Evolutionary conservation across 495 filamentous ascomycete species (phyloP).

Genomic region (Friedmanniomyces endolithicus): DNA sequence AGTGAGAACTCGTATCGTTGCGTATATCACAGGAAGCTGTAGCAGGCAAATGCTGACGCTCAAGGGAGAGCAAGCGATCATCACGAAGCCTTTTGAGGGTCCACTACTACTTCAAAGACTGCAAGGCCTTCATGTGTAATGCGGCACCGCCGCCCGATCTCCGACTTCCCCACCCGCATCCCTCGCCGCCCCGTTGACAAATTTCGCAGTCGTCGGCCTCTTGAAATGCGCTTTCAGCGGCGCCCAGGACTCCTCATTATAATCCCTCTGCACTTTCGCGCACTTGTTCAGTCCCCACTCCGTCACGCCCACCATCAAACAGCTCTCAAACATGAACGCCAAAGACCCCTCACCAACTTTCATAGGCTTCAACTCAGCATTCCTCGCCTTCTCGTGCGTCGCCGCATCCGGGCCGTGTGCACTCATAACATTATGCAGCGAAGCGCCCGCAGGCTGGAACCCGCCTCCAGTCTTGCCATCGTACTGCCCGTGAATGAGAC

Average conservation of each 20-base stretch:
- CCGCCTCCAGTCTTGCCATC: conserved; percentile 52
- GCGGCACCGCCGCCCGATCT: conserved; percentile 23
- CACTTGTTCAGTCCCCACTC: conserved; percentile 81
- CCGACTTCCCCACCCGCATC: conserved; percentile 16
- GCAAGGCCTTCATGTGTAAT: conserved; percentile 9
- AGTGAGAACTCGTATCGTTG: too few species aligned
- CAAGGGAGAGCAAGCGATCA: not conserved
- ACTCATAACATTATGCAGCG: conserved; percentile 52
- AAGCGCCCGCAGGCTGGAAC: conserved; percentile 51
- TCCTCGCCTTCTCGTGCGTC: conserved; percentile 48
- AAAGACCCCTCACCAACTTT: conserved; percentile 53
- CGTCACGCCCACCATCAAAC: conserved; percentile 72
- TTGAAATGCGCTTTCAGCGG: conserved; percentile 66
- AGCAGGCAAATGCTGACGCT: too few species aligned
- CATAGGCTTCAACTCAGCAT: conserved; percentile 42
- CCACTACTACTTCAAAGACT: too few species aligned
- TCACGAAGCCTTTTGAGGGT: too few species aligned
- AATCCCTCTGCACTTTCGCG: conserved; percentile 69
- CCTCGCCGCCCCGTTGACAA: conserved; percentile 59
- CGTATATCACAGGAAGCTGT: too few species aligned
- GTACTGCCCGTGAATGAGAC: conserved; percentile 59
- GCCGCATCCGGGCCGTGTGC: conserved; percentile 48
- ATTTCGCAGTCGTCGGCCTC: conserved; percentile 52
- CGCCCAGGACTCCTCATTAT: conserved; percentile 78
- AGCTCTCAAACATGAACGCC: conserved; percentile 59